Conservation (phyloP, 495 filamentous ascomycete genomes). For the Chaetomium cochliodes region DNA sequence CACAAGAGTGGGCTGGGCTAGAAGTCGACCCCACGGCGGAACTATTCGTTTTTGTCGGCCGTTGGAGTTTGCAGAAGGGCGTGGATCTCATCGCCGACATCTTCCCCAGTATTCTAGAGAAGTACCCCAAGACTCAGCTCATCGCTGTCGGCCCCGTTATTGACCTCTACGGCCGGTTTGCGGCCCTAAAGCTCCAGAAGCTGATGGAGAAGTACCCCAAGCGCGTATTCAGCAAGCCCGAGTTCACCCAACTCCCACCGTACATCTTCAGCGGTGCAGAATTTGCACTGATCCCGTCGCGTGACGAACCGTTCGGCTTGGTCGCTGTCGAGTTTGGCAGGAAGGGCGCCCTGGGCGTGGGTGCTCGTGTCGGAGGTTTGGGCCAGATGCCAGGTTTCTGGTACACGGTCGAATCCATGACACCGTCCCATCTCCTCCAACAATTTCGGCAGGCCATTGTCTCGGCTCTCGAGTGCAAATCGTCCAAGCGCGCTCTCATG, state of each 20-base stretch:
- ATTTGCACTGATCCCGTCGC: slow-evolving; percentile 74
- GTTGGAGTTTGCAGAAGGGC: slow-evolving; percentile 79
- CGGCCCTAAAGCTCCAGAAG: slow-evolving; percentile 66
- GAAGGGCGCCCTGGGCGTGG: slow-evolving; percentile 74
- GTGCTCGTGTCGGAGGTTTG: slow-evolving; percentile 64
- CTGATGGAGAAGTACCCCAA: slow-evolving; percentile 75
- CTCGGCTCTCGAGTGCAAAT: slow-evolving; percentile 63
- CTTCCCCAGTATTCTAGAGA: slow-evolving; percentile 68
- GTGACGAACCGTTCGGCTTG: slow-evolving; percentile 79
- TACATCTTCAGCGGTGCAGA: slow-evolving; percentile 78
- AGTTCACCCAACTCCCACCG: slow-evolving; percentile 71
- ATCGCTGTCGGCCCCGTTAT: slow-evolving; percentile 73
- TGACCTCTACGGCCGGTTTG: slow-evolving; percentile 77
- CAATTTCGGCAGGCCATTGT: slow-evolving; percentile 71
- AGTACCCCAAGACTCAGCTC: slow-evolving; percentile 63
- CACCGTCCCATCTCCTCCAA: slow-evolving; percentile 65
- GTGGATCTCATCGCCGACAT: slow-evolving; percentile 77
- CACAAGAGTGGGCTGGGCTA: slow-evolving; percentile 75
- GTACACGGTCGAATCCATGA: slow-evolving; percentile 68
- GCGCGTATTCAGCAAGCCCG: slow-evolving; percentile 72
- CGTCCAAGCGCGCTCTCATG: slow-evolving; percentile 59
- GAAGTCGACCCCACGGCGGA: slow-evolving; percentile 65
- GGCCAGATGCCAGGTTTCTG: slow-evolving; percentile 82
- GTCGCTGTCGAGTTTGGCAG: slow-evolving; percentile 79
- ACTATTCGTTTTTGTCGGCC: slow-evolving; percentile 74